These are phyloP conservation scores for Fusarium continuum DNA, from an alignment of 2,329 filamentous ascomycete species.

Conservation along the genomic window DNA sequence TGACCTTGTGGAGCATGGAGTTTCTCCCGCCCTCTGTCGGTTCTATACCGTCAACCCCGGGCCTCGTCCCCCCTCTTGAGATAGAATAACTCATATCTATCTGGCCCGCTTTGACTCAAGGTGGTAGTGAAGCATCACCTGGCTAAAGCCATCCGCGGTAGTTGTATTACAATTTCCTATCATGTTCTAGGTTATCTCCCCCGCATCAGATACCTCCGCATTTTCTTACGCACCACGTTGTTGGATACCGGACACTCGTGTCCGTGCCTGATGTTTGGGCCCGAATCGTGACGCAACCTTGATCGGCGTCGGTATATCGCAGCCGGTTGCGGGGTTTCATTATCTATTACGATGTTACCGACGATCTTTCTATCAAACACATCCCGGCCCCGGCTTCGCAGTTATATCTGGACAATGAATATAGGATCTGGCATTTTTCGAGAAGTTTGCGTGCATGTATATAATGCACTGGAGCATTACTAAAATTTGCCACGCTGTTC, in stretches of 20 bases:
- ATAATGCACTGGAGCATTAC: no score
- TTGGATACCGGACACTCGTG: slow-evolving; percentile 23
- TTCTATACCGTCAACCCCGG: slow-evolving; percentile 23
- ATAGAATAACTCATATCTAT: slow-evolving; percentile 5
- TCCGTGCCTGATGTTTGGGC: slow-evolving; percentile 15
- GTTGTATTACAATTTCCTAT: slow-evolving; percentile 31
- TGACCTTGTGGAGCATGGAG: slow-evolving; percentile 10
- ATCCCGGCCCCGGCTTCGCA: not conserved
- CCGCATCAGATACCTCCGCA: slow-evolving; percentile 27
- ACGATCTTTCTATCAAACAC: not conserved
- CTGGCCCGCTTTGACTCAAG: not conserved
- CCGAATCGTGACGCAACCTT: slow-evolving; percentile 28
- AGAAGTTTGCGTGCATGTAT: not conserved
- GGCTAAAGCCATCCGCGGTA: slow-evolving; percentile 20
- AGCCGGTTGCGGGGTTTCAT: slow-evolving; percentile 14
- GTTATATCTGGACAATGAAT: not conserved
- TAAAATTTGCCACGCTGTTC: no score
- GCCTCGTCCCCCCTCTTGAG: slow-evolving; percentile 14
- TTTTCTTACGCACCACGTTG: not conserved
- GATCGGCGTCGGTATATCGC: slow-evolving; percentile 23
- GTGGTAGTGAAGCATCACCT: slow-evolving; percentile 24
- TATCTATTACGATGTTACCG: slow-evolving; percentile 9
- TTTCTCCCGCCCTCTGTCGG: slow-evolving; percentile 15
- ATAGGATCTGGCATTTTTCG: not conserved
- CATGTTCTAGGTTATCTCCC: slow-evolving; percentile 27